Conservation (phyloP, 306 rosid genomes). For the Crataegus laevigata region DNA sequence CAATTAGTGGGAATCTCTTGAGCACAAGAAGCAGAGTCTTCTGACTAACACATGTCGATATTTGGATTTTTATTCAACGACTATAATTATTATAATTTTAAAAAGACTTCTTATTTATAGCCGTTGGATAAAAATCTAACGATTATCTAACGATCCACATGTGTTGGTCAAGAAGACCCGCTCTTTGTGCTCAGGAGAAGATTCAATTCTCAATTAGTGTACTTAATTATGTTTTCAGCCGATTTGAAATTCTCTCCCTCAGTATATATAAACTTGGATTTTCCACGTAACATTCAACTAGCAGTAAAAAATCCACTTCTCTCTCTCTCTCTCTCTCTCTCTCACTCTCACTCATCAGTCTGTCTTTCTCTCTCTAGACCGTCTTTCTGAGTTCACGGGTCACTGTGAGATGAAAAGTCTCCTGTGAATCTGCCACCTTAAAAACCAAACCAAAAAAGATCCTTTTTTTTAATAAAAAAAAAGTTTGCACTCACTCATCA, state of each 20-base stretch:
- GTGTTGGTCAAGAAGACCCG: too few species aligned
- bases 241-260: neutral
- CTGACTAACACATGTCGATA: too few species aligned
- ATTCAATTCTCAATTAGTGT: too few species aligned
- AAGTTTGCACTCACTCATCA: conserved; percentile 11
- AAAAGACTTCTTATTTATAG: too few species aligned
- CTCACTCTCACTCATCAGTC: neutral
- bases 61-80: too few species aligned
- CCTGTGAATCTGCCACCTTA: conserved; percentile 34
- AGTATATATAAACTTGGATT: neutral
- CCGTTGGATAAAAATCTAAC: too few species aligned
- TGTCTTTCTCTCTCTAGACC: neutral
- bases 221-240: too few species aligned
- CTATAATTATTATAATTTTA: too few species aligned
- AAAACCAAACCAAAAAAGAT: neutral
- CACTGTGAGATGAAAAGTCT: conserved; percentile 18
- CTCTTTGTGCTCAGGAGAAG: too few species aligned
- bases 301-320: neutral
- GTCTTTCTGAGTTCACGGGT: neutral
- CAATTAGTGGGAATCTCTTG: too few species aligned
- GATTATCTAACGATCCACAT: too few species aligned
- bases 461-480: conserved; percentile 14
- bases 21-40: too few species aligned
- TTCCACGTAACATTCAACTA: neutral
- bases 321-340: neutral